Conservation (phyloP, 2,329 filamentous ascomycete species). For the Colletotrichum brevisporum region DNA sequence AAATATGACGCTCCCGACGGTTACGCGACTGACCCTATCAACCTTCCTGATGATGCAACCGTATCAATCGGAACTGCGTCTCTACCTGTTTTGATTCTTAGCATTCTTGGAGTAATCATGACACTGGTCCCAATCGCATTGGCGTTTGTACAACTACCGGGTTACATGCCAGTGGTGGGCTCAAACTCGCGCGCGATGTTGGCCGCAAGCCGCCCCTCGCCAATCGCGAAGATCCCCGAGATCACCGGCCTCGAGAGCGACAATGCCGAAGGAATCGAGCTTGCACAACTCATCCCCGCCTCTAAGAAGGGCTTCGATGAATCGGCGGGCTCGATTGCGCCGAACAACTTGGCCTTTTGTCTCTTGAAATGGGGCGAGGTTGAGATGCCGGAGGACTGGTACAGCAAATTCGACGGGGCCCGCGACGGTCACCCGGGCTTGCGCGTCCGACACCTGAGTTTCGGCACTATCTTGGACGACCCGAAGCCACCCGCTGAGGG, state of each 20-base stretch:
- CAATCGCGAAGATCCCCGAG: neutral
- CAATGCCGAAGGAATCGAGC: neutral
- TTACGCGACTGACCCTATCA: neutral
- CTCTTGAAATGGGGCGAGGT: neutral
- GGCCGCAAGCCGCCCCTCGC: neutral
- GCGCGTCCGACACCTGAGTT: neutral
- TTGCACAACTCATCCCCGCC: neutral
- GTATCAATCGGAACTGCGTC: neutral
- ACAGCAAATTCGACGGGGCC: neutral
- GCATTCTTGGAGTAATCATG: neutral
- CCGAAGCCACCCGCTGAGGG: neutral
- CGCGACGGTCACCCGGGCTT: neutral
- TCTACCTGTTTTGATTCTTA: neutral
- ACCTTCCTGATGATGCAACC: neutral
- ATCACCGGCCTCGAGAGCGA: no score
- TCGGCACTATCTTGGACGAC: neutral
- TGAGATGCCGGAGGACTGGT: neutral
- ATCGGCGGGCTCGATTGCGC: neutral
- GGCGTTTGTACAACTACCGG: neutral
- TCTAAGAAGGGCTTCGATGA: neutral
- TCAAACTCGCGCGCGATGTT: conserved; percentile 1
- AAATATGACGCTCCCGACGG: no score
- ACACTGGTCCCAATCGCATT: neutral
- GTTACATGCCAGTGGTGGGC: conserved; percentile 1
- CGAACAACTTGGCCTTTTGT: neutral